A percentile compares a stretch with the other conserved stretches of the same genome.
Conservation (phyloP, 2,329 filamentous ascomycete species). For the Aspergillus sp. region DNA sequence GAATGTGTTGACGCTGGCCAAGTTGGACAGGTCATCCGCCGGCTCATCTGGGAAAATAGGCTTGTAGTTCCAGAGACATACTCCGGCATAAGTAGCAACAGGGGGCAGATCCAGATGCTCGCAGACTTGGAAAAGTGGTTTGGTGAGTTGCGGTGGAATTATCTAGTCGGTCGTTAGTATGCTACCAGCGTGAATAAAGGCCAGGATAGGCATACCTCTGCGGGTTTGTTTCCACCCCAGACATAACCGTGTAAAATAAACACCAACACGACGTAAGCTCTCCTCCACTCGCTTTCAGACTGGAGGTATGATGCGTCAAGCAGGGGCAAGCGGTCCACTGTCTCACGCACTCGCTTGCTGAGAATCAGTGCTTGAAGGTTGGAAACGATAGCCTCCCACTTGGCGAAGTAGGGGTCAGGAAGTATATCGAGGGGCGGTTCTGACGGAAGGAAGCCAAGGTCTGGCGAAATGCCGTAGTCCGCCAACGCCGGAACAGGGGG, state of each 20-base stretch:
- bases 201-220: slow-evolving; percentile 52
- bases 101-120: slow-evolving; percentile 77
- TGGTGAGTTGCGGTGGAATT: slow-evolving; percentile 75
- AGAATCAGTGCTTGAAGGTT: slow-evolving; percentile 86
- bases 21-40: slow-evolving; percentile 78
- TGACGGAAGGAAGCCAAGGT: slow-evolving; percentile 82
- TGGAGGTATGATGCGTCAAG: slow-evolving; percentile 78
- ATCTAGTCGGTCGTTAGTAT: slow-evolving; percentile 32
- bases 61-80: slow-evolving; percentile 96
- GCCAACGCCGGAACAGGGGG: slow-evolving; percentile 50
- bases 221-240: slow-evolving; percentile 75
- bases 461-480: slow-evolving; percentile 64
- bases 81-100: slow-evolving; percentile 87
- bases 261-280: slow-evolving; percentile 72
- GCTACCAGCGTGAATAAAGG: not conserved
- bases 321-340: slow-evolving; percentile 75
- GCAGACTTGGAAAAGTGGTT: slow-evolving; percentile 75
- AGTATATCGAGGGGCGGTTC: slow-evolving; percentile 74
- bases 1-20: slow-evolving; percentile 83
- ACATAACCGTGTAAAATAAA: slow-evolving; percentile 84
- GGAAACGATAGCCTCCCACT: slow-evolving; percentile 82
- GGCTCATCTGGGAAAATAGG: slow-evolving; percentile 79
- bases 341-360: slow-evolving; percentile 73
- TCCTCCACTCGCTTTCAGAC: slow-evolving; percentile 84
- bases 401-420: slow-evolving; percentile 86